Base-by-base conservation (phyloP, 1,284 basidiomycete genomes). In the Leucoagaricus sp. region DNA sequence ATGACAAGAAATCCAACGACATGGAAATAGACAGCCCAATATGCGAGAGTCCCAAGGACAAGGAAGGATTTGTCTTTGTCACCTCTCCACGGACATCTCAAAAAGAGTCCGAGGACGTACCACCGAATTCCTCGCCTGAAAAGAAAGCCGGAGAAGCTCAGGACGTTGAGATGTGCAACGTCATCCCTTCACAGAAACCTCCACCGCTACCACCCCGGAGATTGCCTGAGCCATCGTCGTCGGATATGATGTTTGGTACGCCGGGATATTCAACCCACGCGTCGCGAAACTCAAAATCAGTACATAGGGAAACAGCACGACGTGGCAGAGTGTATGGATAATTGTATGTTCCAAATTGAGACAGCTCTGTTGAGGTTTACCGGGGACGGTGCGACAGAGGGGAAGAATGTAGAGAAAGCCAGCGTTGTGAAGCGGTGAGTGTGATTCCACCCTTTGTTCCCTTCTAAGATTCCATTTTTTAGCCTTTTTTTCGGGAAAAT, bases 331-430 rank as follows among this genome's bases (percentile, higher is more conserved):
- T 98, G 96, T 71, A 92, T 99, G 85, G 96, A 99, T 74, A 99
- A 99, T 66, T 96, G 96, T 74, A 90, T 99, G 78, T 97, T 97
- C 74, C 97, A 99, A 72, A 93, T 99, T 58, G 96, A 99, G 72
- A 91, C 93, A 8, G 96, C 95, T 0, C 72, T 98, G 46, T 73
- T 93, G 33, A 87, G 85, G 64, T 90, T 92, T 62, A 49, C 33
- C 36, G 49, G 55, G 5, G 38, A 41, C 19, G 47, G 41, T 31
- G 72, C 84, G 58, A 76, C 70, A 23, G 81, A 78, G 57, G 76
- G 79, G 47, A 81, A 83, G 58, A 76, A 76, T 51, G 63, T 66
- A 53, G 83, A 83, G 58, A 85, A 82, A 67, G 80, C 77, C 41
- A 94, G 91, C 63, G 78, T 96, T 9, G 88, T 96, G 49, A 93